These are phyloP conservation scores for Tetrahymena elliotti DNA, from an alignment of 73 alveolate genomes.

Conservation along the genomic window DNA sequence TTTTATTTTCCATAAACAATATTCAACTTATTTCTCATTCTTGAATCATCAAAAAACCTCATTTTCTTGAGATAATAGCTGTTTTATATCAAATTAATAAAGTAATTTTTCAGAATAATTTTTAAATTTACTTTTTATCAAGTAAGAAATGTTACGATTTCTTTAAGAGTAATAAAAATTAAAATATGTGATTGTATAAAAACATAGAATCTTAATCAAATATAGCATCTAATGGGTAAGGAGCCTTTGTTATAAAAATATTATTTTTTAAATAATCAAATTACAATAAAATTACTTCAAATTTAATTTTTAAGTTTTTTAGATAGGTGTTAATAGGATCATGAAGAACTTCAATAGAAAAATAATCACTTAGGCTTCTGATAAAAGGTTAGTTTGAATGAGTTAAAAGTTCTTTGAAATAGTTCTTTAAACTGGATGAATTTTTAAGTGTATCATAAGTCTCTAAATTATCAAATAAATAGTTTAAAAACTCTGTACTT, in stretches of 20 bases:
- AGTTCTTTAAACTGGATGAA: background rate
- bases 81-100: background rate
- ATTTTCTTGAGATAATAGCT: background rate
- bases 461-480: background rate
- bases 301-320: background rate
- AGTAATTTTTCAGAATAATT: background rate
- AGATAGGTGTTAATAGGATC: background rate
- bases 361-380: background rate
- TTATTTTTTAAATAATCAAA: background rate
- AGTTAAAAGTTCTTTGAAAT: background rate
- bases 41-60: background rate
- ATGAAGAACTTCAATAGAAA: background rate
- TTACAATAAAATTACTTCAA: background rate
- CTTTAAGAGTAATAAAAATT: background rate
- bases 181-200: background rate
- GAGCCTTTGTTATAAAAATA: background rate
- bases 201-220: background rate
- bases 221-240: background rate
- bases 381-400: background rate
- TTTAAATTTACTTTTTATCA: background rate
- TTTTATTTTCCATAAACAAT: background rate
- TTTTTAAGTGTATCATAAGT: background rate
- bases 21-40: background rate
- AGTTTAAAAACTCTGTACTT: background rate
- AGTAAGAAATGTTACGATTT: background rate